Percentiles rank a stretch among this genome's conserved stretches.
phyloP scores from a whole-genome alignment of 345 rosid species.

The Lumnitzera littorea region DNA sequence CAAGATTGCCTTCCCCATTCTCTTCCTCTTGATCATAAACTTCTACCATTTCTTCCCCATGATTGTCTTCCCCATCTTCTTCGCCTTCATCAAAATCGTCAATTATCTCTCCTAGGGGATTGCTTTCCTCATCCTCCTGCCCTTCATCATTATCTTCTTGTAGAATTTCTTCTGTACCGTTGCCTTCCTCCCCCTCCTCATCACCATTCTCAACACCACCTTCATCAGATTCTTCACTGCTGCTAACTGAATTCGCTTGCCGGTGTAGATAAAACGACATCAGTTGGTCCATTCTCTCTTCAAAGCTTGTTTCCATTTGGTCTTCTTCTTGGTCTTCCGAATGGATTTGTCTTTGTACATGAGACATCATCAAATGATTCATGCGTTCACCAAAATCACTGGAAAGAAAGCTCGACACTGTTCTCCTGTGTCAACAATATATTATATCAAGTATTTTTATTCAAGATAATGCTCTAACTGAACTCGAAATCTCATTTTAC shows the following conservation, averaged over 20 bases:
- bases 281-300: conserved; percentile 25
- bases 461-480: background rate
- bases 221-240: conserved; percentile 18
- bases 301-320: conserved; percentile 14
- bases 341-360: conserved; percentile 28
- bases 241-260: no score
- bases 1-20: conserved; percentile 20
- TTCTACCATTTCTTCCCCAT: conserved; percentile 2
- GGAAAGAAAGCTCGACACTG: conserved; percentile 61
- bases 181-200: conserved; percentile 11
- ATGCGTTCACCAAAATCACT: conserved; percentile 70
- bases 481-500: no score
- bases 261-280: background rate
- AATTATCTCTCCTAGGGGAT: conserved; percentile 3
- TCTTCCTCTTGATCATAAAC: conserved; percentile 14
- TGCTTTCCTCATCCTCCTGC: conserved; percentile 13
- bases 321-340: conserved; percentile 11
- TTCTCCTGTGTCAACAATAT: conserved; percentile 36
- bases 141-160: conserved; percentile 4
- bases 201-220: conserved; percentile 17
- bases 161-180: conserved; percentile 4
- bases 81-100: background rate
- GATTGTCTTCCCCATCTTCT: conserved; percentile 11
- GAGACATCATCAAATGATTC: conserved; percentile 53
- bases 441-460: conserved; percentile 5